Evolutionary conservation across 495 filamentous ascomycete species (phyloP), one percentile per base, ranked within the genome.

Genomic region (Aspergillus heteromorphus): DNA sequence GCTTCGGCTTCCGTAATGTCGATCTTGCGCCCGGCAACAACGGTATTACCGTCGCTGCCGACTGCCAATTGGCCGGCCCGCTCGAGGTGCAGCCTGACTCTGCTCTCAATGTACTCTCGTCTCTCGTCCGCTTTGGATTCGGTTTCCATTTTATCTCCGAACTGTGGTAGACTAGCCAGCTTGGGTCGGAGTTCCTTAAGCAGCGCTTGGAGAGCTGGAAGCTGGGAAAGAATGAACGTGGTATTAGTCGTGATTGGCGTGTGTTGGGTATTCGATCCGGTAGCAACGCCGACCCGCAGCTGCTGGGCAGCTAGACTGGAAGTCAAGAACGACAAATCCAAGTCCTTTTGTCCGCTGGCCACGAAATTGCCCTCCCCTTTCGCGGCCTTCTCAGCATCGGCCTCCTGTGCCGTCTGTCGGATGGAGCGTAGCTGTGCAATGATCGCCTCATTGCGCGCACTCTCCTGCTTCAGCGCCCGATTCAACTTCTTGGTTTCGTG

Each of bases 401-500:
- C 45, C 27, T 41, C 40, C 56, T 70, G 63, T 27, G 65, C 57
- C 38, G 57, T 62, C 27, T 71, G 65, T 51, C 79, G 69, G 3
- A 95, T 76, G 6, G 74, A 62, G 1, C 77, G 76, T 51, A 97
- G 74, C 51, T 88, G 80, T 11, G 69, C 56, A 49, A 97, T 81
- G 2, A 92, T 76, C 2, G 77, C 77, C 1, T 83, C 86, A 66
- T 97, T 97, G 59, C 83, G 81, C n/a, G 81, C 78, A 54, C 77
- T 79, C 66, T 96, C 91, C 21, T 85, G 81, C 48, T 82, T 79
- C 8, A 98, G 78, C 7, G 86, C 82, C 25, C 76, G 75, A 61
- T 92, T 87, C 11, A 98, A 79, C 63, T 87, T 88, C 66, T 84
- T 81, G 18, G 87, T 91, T 57, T 95, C 92, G 52, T 86, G 82